phyloP scores from a whole-genome alignment of 257 asterid species.

The Plantago elongata region DNA sequence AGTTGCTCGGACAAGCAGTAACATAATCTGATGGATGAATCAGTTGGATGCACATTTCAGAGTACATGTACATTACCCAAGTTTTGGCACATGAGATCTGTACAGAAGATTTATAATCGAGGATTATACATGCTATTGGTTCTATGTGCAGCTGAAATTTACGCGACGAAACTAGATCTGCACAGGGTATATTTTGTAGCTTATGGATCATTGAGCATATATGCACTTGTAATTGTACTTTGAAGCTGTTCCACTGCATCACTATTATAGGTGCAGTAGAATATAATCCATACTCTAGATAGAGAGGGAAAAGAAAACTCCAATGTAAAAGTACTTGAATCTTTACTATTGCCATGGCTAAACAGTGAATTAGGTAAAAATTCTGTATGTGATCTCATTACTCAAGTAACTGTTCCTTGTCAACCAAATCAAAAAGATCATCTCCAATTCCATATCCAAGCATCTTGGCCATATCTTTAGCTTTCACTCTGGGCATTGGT shows the following conservation, averaged over 20 bases:
- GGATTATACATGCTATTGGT: conserved; percentile 16
- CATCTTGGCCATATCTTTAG: conserved; percentile 89
- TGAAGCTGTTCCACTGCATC: neutral
- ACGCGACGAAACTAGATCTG: conserved; percentile 3
- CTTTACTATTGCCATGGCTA: neutral
- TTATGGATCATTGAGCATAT: conserved; percentile 18
- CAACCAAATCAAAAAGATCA: conserved; percentile 74
- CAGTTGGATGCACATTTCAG: neutral
- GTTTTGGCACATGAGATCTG: conserved; percentile 23
- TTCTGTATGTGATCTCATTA: neutral
- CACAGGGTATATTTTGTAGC: conserved; percentile 8
- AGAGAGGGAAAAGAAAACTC: too few species aligned
- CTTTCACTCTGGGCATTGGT: conserved; percentile 61
- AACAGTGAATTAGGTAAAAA: neutral
- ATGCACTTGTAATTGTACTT: conserved; percentile 21
- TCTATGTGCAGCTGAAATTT: conserved; percentile 10
- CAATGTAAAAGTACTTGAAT: too few species aligned
- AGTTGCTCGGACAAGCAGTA: conserved; percentile 62
- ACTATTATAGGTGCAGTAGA: too few species aligned
- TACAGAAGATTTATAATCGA: conserved; percentile 22
- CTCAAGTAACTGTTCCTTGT: conserved; percentile 21
- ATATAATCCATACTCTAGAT: neutral
- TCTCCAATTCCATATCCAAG: conserved; percentile 87
- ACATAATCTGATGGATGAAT: conserved; percentile 44
- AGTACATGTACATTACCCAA: conserved; percentile 21